A percentile compares a stretch with the other conserved stretches of the same genome.
phyloP scores from a whole-genome alignment of 116 monocot species.

The Phalaenopsis hybrid region DNA sequence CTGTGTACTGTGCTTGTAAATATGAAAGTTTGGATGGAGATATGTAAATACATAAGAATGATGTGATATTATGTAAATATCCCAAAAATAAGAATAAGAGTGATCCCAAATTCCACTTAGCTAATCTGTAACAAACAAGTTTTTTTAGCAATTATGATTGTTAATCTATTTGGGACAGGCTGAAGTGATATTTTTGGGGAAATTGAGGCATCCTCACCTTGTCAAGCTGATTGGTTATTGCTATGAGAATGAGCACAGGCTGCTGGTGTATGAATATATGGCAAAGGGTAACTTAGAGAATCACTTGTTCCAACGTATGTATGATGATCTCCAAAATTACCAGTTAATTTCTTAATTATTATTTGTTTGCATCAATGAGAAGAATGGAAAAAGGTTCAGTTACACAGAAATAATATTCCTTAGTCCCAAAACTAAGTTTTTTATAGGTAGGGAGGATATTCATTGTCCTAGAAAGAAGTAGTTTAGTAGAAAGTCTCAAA shows the following conservation, averaged over 20 bases:
- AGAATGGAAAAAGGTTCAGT: background rate
- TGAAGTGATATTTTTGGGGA: slow-evolving; percentile 36
- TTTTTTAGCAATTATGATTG: background rate
- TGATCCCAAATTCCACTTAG: background rate
- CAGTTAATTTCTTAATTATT: background rate
- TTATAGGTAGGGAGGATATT: too few species aligned
- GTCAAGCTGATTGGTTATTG: slow-evolving; percentile 23
- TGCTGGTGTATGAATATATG: slow-evolving; percentile 35
- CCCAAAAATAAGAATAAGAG: too few species aligned
- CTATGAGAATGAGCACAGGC: slow-evolving; percentile 34
- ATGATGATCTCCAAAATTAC: background rate
- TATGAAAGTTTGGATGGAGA: too few species aligned
- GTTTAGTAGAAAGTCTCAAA: too few species aligned
- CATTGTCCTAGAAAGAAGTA: too few species aligned
- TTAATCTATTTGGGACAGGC: slow-evolving; percentile 11
- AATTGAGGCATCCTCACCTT: slow-evolving; percentile 25
- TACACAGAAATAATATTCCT: background rate
- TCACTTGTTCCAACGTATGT: slow-evolving; percentile 35
- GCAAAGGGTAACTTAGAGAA: slow-evolving; percentile 32
- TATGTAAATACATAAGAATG: too few species aligned
- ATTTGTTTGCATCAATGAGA: background rate
- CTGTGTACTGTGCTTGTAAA: too few species aligned
- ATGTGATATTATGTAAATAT: too few species aligned
- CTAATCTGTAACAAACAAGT: too few species aligned
- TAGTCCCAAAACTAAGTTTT: background rate